Conservation (phyloP, 2,329 filamentous ascomycete species). For the Exserohilum turcica region DNA sequence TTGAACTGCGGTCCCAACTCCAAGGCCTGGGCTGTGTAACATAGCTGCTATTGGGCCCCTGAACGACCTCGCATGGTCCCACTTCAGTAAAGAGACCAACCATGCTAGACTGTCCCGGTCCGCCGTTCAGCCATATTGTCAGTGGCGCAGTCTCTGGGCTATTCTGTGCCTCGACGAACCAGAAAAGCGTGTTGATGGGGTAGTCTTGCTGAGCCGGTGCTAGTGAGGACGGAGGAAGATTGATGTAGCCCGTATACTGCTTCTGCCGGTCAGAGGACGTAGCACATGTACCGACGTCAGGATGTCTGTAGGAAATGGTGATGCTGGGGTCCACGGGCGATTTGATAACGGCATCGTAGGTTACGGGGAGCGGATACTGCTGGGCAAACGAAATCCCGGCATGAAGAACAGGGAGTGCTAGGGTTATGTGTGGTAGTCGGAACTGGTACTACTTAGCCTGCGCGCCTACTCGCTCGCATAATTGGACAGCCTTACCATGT, state of each 20-base stretch:
- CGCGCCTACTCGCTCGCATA: neutral
- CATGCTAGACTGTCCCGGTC: conserved; percentile 68
- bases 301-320: conserved; percentile 70
- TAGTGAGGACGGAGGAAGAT: conserved; percentile 59
- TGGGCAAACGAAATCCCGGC: conserved; percentile 40
- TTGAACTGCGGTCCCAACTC: conserved; percentile 68
- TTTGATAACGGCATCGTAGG: conserved; percentile 58
- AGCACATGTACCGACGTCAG: conserved; percentile 64
- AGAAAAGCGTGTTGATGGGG: conserved; percentile 67
- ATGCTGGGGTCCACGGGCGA: conserved; percentile 68
- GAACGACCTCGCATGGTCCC: conserved; percentile 55
- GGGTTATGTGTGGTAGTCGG: conserved; percentile 17
- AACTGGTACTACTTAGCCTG: conserved; percentile 1
- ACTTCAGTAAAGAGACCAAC: conserved; percentile 67
- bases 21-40: conserved; percentile 64
- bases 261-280: conserved; percentile 69
- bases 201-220: conserved; percentile 58
- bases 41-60: conserved; percentile 53
- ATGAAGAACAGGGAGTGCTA: conserved; percentile 16
- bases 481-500: conserved; percentile 9
- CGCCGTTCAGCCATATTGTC: conserved; percentile 69
- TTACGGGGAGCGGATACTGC: conserved; percentile 48
- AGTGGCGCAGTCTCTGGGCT: conserved; percentile 58
- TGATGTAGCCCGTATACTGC: conserved; percentile 71
- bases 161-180: conserved; percentile 65